phyloP scores from a whole-genome alignment of 345 rosid genomes.

The Populus tremula region DNA sequence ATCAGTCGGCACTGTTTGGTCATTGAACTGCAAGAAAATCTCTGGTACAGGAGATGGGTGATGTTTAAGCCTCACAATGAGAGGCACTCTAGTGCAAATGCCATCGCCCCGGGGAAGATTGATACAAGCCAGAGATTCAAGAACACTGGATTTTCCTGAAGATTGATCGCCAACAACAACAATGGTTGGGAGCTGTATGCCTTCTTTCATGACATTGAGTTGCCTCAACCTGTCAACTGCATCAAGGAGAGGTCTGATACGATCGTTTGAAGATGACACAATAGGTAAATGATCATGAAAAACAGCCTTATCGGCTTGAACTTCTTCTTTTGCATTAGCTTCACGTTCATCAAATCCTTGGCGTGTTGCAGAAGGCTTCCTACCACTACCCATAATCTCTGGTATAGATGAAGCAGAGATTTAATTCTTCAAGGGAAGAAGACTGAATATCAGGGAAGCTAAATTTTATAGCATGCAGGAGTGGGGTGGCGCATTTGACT shows the following conservation, averaged over 20 bases:
- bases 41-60: slow-evolving; percentile 19
- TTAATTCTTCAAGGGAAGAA: too few relatives aligned
- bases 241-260: slow-evolving; percentile 51
- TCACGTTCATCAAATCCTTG: too few relatives aligned
- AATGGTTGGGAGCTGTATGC: slow-evolving; percentile 55
- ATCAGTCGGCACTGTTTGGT: slow-evolving; percentile 21
- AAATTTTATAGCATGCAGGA: too few relatives aligned
- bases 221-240: slow-evolving; percentile 45
- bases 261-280: slow-evolving; percentile 37
- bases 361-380: too few relatives aligned
- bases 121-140: slow-evolving; percentile 52
- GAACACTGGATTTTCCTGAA: slow-evolving; percentile 54
- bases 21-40: slow-evolving; percentile 38
- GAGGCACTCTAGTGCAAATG: slow-evolving; percentile 56
- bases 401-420: too few relatives aligned
- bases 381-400: too few relatives aligned
- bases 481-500: too few relatives aligned
- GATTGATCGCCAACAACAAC: slow-evolving; percentile 60
- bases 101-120: slow-evolving; percentile 43
- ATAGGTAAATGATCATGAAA: slow-evolving; percentile 15
- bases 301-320: background rate
- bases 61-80: slow-evolving; percentile 51
- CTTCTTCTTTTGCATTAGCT: background rate
- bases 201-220: slow-evolving; percentile 42
- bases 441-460: too few relatives aligned